These are phyloP conservation scores for Entelexis sorbosivorans DNA, from an alignment of 1,139 yeast genomes.

Conservation along the genomic window DNA sequence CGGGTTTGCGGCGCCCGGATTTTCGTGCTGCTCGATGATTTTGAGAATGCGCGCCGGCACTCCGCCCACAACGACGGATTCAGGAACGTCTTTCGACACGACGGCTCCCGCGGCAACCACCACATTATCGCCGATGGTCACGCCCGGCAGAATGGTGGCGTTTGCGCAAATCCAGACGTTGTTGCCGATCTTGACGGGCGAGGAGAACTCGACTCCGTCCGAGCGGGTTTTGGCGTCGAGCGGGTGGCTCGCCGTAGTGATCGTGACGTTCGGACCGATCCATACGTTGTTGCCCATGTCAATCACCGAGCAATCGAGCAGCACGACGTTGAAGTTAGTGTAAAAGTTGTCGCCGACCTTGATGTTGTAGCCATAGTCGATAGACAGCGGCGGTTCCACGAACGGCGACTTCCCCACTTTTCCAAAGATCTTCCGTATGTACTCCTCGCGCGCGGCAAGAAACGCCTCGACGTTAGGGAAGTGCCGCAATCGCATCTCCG, in stretches of 20 bases:
- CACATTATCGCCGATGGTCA: conserved; percentile 51
- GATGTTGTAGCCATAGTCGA: conserved; percentile 50
- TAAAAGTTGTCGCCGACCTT: conserved; percentile 36
- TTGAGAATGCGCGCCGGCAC: conserved; percentile 43
- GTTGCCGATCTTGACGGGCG: conserved; percentile 48
- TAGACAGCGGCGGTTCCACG: conserved; percentile 44
- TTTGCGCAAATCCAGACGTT: conserved; percentile 59
- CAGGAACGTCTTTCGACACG: conserved; percentile 46
- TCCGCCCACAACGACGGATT: conserved; percentile 46
- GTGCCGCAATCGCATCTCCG: conserved; percentile 16
- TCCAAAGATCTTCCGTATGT: conserved; percentile 38
- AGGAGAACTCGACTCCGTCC: conserved; percentile 42
- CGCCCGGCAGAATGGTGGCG: conserved; percentile 50
- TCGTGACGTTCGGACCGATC: conserved; percentile 53
- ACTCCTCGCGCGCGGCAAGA: conserved; percentile 16
- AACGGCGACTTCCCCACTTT: conserved; percentile 34
- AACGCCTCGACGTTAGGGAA: conserved; percentile 11
- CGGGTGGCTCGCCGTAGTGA: conserved; percentile 57
- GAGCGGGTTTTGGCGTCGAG: conserved; percentile 40
- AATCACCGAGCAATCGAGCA: conserved; percentile 52
- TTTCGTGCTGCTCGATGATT: conserved; percentile 10
- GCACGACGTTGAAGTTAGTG: conserved; percentile 37
- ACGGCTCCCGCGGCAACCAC: conserved; percentile 61
- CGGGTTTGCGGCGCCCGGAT: not conserved
- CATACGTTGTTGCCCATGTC: conserved; percentile 50